These are phyloP conservation scores for Oryza nivara DNA, from an alignment of 176 grass and related monocot species.

Conservation along the genomic window DNA sequence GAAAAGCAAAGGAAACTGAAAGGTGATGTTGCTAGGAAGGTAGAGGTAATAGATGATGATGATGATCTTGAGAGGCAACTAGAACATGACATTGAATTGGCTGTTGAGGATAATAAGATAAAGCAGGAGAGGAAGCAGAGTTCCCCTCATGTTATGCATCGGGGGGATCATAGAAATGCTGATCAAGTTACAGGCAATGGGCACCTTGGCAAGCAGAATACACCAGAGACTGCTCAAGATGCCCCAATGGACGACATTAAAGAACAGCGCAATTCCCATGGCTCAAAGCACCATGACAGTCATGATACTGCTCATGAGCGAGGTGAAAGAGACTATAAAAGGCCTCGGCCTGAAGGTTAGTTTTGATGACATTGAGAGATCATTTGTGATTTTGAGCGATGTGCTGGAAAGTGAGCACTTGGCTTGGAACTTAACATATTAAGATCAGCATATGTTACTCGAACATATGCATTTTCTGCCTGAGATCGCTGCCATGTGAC, in stretches of 20 bases:
- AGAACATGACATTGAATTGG: conserved; percentile 88
- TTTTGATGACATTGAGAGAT: background rate
- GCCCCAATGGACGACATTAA: conserved; percentile 44
- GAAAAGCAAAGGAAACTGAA: conserved; percentile 81
- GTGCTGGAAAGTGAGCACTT: conserved; percentile 1
- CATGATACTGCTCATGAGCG: conserved; percentile 30
- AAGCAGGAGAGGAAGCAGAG: conserved; percentile 49
- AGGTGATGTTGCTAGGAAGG: conserved; percentile 59
- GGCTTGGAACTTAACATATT: background rate
- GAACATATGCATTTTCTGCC: background rate
- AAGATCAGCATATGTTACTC: background rate
- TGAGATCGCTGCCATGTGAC: background rate
- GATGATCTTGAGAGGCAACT: conserved; percentile 89
- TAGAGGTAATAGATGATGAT: conserved; percentile 78
- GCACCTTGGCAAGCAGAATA: conserved; percentile 35
- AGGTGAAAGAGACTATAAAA: conserved; percentile 39
- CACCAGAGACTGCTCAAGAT: conserved; percentile 42
- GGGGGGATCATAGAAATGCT: conserved; percentile 31
- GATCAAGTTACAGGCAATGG: conserved; percentile 52
- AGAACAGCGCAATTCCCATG: conserved; percentile 13
- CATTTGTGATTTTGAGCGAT: background rate
- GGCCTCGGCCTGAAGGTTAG: conserved; percentile 10
- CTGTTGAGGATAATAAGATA: conserved; percentile 71
- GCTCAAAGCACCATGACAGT: conserved; percentile 4
- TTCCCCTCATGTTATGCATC: conserved; percentile 24